Evolutionary conservation across 371 early-diverging fungal species (phyloP).

Genomic region (Cokeromyces recurvatus): DNA sequence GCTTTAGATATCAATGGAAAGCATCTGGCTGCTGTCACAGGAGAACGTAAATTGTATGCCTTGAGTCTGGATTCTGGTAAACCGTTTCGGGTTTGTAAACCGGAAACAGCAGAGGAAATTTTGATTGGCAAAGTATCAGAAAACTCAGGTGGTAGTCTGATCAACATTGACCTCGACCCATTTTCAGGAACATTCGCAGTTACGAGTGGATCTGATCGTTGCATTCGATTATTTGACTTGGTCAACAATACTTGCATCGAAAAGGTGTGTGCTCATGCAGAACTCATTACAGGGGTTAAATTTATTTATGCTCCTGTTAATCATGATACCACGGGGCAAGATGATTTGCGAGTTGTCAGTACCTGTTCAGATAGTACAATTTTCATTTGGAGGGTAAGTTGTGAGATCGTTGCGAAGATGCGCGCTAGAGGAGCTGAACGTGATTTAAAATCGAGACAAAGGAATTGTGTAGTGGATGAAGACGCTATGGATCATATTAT

Average conservation of each 20-base stretch:
- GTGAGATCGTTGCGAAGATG: conserved; percentile 53
- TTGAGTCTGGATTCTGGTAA: conserved; percentile 68
- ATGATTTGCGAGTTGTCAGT: conserved; percentile 55
- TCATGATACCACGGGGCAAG: conserved; percentile 15
- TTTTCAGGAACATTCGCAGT: conserved; percentile 67
- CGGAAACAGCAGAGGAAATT: conserved; percentile 53
- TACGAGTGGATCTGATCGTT: conserved; percentile 71
- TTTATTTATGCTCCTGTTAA: conserved; percentile 44
- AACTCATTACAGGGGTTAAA: conserved; percentile 70
- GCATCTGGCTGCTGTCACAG: conserved; percentile 59
- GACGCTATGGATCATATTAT: conserved; percentile 5
- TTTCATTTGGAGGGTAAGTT: conserved; percentile 68
- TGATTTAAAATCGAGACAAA: conserved; percentile 9
- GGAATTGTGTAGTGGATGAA: conserved; percentile 1
- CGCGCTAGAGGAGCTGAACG: conserved; percentile 24
- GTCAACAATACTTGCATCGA: conserved; percentile 61
- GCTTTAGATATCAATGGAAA: conserved; percentile 57
- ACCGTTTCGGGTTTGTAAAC: conserved; percentile 54
- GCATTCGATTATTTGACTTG: conserved; percentile 72
- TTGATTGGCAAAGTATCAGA: conserved; percentile 38
- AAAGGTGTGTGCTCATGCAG: conserved; percentile 68
- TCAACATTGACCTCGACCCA: conserved; percentile 69
- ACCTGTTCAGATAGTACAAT: conserved; percentile 79
- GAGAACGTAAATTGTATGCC: conserved; percentile 65
- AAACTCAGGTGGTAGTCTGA: conserved; percentile 54